Evolutionary conservation across 352 stramenopile genomes (phyloP).

Genomic region (Phytophthora macrochlamydospora): DNA sequence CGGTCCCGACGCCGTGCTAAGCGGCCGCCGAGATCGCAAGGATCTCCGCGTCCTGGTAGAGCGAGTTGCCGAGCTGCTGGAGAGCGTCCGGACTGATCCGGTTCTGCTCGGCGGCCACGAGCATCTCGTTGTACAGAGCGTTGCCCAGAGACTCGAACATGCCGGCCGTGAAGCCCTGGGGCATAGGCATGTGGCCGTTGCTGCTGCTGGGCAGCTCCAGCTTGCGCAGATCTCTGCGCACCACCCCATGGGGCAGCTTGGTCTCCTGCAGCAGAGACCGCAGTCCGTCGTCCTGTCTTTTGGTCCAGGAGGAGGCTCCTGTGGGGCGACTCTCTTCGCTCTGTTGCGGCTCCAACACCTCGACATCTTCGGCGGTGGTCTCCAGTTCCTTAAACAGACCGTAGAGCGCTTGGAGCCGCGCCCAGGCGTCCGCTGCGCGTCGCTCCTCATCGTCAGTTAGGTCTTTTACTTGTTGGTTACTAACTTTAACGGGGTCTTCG

Average conservation of each 20-base stretch:
- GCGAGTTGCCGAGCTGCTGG: slow-evolving; percentile 51
- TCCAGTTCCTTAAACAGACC: slow-evolving; percentile 54
- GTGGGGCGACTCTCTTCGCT: too few relatives aligned
- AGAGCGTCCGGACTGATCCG: slow-evolving; percentile 56
- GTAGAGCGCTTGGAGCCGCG: slow-evolving; percentile 63
- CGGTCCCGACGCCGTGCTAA: slow-evolving; percentile 5
- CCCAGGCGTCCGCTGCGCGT: slow-evolving; percentile 58
- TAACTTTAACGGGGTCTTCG: slow-evolving; percentile 3
- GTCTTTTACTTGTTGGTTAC: not conserved
- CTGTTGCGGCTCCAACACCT: slow-evolving; percentile 14
- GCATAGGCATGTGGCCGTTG: slow-evolving; percentile 38
- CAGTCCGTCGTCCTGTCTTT: slow-evolving; percentile 48
- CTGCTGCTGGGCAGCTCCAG: slow-evolving; percentile 33
- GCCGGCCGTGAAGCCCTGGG: slow-evolving; percentile 70
- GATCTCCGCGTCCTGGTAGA: slow-evolving; percentile 52
- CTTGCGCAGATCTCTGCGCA: slow-evolving; percentile 58
- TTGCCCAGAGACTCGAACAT: slow-evolving; percentile 78
- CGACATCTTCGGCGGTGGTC: slow-evolving; percentile 15
- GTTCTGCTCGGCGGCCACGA: slow-evolving; percentile 45
- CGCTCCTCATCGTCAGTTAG: slow-evolving; percentile 9
- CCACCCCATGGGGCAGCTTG: slow-evolving; percentile 40
- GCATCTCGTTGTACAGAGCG: slow-evolving; percentile 73
- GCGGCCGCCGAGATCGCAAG: slow-evolving; percentile 54
- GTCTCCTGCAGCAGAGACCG: slow-evolving; percentile 51
- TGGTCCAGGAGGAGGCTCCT: too few relatives aligned